Evolutionary conservation across 2,329 filamentous ascomycete species (phyloP).

Genomic region (Sclerotinia nivalis): DNA sequence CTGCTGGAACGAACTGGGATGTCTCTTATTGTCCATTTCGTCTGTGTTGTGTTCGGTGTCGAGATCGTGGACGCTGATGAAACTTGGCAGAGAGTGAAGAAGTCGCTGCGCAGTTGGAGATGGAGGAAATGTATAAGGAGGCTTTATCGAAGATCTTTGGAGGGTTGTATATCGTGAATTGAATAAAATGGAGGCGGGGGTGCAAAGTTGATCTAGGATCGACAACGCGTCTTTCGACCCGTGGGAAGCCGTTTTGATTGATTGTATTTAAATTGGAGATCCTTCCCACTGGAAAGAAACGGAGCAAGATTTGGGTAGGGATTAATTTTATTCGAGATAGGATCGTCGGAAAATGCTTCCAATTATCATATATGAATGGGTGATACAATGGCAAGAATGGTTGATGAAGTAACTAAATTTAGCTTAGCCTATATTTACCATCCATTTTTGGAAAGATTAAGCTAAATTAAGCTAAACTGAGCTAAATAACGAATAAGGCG

Average conservation of each 20-base stretch:
- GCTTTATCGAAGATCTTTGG: slow-evolving; percentile 36
- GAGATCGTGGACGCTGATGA: slow-evolving; percentile 41
- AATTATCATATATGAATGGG: slow-evolving; percentile 5
- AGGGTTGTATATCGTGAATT: slow-evolving; percentile 43
- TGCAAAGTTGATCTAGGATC: slow-evolving; percentile 42
- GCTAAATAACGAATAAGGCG: slow-evolving; percentile 1
- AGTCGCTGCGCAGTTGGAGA: slow-evolving; percentile 34
- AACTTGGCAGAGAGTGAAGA: slow-evolving; percentile 38
- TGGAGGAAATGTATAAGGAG: slow-evolving; percentile 39
- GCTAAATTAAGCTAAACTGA: not conserved
- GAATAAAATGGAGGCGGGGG: slow-evolving; percentile 47
- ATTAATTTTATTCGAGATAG: not conserved
- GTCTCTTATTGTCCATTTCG: slow-evolving; percentile 78
- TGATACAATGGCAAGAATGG: not conserved
- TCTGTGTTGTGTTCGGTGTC: slow-evolving; percentile 32
- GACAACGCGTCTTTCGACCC: slow-evolving; percentile 38
- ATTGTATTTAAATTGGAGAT: slow-evolving; percentile 6
- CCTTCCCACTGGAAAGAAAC: slow-evolving; percentile 11
- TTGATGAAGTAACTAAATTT: not conserved
- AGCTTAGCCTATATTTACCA: not conserved
- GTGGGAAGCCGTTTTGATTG: slow-evolving; percentile 40
- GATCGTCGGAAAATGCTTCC: slow-evolving; percentile 8
- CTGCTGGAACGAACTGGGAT: slow-evolving; percentile 94
- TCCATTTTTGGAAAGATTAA: too few relatives aligned
- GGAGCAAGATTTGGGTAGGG: slow-evolving; percentile 11